Evolutionary conservation across 345 rosid species (phyloP).

Genomic region (Noccaea caerulescens): DNA sequence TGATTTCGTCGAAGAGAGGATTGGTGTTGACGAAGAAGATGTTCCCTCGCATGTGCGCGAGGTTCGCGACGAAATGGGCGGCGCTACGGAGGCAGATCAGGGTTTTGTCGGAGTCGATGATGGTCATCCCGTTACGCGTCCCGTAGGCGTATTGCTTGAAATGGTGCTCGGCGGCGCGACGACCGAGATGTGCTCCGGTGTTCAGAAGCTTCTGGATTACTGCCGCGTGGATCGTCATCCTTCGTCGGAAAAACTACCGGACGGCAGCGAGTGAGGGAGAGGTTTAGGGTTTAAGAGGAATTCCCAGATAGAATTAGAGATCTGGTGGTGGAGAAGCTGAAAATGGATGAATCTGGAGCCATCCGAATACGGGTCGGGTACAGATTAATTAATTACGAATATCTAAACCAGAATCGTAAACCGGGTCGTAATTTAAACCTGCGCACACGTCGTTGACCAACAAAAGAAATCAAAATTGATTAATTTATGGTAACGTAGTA

Average conservation of each 20-base stretch:
- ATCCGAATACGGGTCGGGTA: neutral
- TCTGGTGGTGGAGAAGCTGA: constrained; percentile 19
- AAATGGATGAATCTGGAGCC: neutral
- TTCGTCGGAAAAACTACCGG: constrained; percentile 30
- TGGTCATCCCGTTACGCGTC: constrained; percentile 61
- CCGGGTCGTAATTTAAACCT: constrained; percentile 20
- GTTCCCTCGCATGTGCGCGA: constrained; percentile 61
- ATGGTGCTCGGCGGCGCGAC: constrained; percentile 74
- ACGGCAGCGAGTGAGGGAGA: constrained; percentile 22
- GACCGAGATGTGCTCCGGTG: constrained; percentile 85
- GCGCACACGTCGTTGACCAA: constrained; percentile 37
- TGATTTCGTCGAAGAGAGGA: constrained; percentile 82
- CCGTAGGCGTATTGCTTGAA: constrained; percentile 85
- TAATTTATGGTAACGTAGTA: neutral
- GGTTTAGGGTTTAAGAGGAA: constrained; percentile 37
- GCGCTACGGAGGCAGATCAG: constrained; percentile 92
- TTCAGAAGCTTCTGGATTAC: constrained; percentile 87
- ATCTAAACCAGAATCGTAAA: constrained; percentile 3
- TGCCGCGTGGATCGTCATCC: constrained; percentile 82
- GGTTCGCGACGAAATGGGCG: constrained; percentile 67
- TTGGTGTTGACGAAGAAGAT: constrained; percentile 92
- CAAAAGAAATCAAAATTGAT: neutral
- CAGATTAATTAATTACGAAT: too few relatives aligned
- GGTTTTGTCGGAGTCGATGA: constrained; percentile 87
- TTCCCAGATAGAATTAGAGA: constrained; percentile 26